phyloP scores from a whole-genome alignment of 768 basidiomycete genomes.

The Panellus pusillus region DNA sequence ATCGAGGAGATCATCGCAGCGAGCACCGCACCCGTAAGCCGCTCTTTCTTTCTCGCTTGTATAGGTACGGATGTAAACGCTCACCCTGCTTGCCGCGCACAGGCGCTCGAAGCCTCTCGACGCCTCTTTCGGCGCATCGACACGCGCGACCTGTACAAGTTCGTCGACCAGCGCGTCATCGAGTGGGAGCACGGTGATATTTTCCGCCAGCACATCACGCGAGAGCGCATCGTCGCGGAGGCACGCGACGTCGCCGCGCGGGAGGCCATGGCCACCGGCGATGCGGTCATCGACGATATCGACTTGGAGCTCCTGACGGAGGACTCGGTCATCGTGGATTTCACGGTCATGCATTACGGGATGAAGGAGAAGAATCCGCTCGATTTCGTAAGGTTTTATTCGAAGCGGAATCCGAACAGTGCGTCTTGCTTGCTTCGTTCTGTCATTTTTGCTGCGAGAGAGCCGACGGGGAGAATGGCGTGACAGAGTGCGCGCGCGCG shows the following conservation, averaged over 20 bases:
- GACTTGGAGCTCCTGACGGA: constrained; percentile 17
- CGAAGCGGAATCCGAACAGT: constrained; percentile 63
- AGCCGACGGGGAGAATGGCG: too few species aligned
- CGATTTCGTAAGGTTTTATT: constrained; percentile 70
- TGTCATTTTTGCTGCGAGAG: not conserved
- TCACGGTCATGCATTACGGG: constrained; percentile 72
- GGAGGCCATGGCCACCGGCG: constrained; percentile 16
- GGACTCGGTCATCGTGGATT: constrained; percentile 59
- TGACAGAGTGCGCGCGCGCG: constrained; percentile 44
- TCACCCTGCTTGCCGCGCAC: too few species aligned
- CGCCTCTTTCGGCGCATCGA: constrained; percentile 63
- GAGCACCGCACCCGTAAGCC: constrained; percentile 35
- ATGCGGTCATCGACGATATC: constrained; percentile 14
- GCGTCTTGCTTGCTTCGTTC: not conserved
- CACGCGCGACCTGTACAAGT: constrained; percentile 64
- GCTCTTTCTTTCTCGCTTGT: too few species aligned
- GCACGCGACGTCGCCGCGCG: constrained; percentile 24
- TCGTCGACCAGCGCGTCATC: constrained; percentile 39
- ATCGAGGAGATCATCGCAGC: constrained; percentile 62
- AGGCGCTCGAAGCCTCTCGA: constrained; percentile 63
- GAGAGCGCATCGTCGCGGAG: constrained; percentile 42
- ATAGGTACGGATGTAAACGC: too few species aligned
- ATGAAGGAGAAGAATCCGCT: constrained; percentile 72
- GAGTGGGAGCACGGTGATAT: constrained; percentile 38
- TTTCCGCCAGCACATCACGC: constrained; percentile 42